Evolutionary conservation across 2,329 filamentous ascomycete species (phyloP).

Genomic region (Mollisia scopiformis): DNA sequence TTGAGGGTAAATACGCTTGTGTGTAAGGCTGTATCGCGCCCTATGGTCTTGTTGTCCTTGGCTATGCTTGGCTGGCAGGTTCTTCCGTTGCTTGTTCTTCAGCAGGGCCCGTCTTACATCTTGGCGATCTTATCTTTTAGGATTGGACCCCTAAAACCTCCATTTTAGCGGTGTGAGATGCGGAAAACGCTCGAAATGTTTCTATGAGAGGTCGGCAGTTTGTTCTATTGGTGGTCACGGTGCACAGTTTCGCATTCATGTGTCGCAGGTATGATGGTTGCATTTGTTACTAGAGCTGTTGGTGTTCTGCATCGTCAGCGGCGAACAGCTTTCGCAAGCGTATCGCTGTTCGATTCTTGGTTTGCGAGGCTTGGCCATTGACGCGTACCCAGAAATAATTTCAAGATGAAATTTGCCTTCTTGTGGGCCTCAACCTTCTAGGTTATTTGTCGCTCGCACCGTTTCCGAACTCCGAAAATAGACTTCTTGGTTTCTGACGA

Average conservation of each 20-base stretch:
- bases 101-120: constrained; percentile 1
- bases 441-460: not conserved
- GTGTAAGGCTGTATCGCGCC: not conserved
- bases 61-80: not conserved
- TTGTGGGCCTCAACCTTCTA: not conserved
- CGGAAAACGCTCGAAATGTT: not conserved
- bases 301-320: not conserved
- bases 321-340: not conserved
- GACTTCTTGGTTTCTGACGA: not conserved
- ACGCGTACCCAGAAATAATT: not conserved
- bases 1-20: not conserved
- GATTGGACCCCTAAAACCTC: not conserved
- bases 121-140: constrained; percentile 22
- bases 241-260: not conserved
- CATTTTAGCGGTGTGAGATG: not conserved
- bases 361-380: not conserved
- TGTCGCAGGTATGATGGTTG: not conserved
- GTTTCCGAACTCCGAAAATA: not conserved
- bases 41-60: not conserved
- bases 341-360: not conserved
- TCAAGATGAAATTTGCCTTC: not conserved
- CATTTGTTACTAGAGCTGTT: not conserved
- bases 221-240: not conserved
- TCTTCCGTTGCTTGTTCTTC: constrained; percentile 13
- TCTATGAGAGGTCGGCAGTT: not conserved